Evolutionary conservation across 805 yeast genomes (phyloP).

Genomic region (Candida tallmaniae): DNA sequence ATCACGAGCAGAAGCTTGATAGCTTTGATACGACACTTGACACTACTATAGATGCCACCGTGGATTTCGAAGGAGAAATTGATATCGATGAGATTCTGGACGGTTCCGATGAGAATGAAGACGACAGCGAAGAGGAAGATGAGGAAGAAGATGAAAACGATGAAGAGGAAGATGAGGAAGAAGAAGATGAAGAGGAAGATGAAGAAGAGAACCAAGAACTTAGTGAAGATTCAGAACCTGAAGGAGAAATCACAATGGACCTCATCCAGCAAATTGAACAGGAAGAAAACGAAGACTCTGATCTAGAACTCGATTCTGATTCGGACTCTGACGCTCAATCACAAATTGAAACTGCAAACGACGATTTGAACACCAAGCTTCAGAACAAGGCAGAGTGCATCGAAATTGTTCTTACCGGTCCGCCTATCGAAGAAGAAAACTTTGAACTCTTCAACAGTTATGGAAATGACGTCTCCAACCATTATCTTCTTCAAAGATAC

Average conservation of each 20-base stretch:
- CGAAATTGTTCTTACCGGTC: conserved; percentile 53
- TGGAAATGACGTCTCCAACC: conserved; percentile 64
- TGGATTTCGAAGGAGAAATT: conserved; percentile 13
- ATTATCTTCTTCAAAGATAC: conserved; percentile 65
- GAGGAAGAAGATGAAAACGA: background rate
- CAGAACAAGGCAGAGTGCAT: conserved; percentile 51
- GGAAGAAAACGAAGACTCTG: conserved; percentile 2
- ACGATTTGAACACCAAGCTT: conserved; percentile 17
- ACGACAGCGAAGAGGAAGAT: conserved; percentile 6
- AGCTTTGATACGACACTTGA: conserved; percentile 8
- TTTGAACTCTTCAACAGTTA: conserved; percentile 77
- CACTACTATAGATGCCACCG: conserved; percentile 11
- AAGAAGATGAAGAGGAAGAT: conserved; percentile 19
- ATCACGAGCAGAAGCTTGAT: conserved; percentile 18
- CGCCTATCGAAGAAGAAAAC: conserved; percentile 38
- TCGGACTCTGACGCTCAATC: conserved; percentile 7
- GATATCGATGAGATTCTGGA: conserved; percentile 9
- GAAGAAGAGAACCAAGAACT: conserved; percentile 15
- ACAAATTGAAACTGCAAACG: conserved; percentile 12
- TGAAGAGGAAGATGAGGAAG: conserved; percentile 19
- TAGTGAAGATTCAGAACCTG: conserved; percentile 7
- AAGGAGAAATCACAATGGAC: conserved; percentile 20
- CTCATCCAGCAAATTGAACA: conserved; percentile 19
- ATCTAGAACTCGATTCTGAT: conserved; percentile 3
- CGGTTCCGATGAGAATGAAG: conserved; percentile 7